Base-by-base conservation (phyloP, 2,329 filamentous ascomycete genomes). In the Pseudogymnoascus sp. region DNA sequence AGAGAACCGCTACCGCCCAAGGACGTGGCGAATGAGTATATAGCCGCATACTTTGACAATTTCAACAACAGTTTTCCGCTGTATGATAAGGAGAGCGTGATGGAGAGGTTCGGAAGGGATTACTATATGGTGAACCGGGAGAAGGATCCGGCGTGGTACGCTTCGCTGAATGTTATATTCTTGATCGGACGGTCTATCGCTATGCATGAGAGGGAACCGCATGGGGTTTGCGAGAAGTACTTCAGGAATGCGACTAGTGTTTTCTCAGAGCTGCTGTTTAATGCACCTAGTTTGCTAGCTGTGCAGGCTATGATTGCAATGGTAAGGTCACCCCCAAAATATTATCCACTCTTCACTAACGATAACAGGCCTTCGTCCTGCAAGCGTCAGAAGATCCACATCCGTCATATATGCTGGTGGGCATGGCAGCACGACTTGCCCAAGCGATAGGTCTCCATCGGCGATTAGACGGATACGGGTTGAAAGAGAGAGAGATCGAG, bases 401-500 rank as follows among this genome's bases (percentile, higher is more conserved):
- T 28, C 63, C 67, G n/a, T 35, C 62, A 19, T 70, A 67, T 35
- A 41, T 66, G 8, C 43, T 70, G n/a, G 60, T 65, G 2, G 61
- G 65, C 22, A 56, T 65, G 53, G 66, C 65, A 35, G 62, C 50
- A 62, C 56, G 64, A 60, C 38, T 68, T 56, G 65, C 68, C 33
- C 62, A 68, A 43, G 62, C 65, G 33, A 46, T 71, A 31, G 69
- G 69, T 19, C 66, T 71, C 24, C 68, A 71, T 53, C 65, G 66
- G 19, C 64, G 63, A 33, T 60, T 67, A 7, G 62, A 65, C 59
- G 63, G 64, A 19, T 66, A 64, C 10, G 64, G 66, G 12, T 61
- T 69, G 43, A 19, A 59, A 26, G 56, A 62, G 8, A 62, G 62
- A 22, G 65, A 68, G 19, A 64, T 66, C 33, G 63, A 69, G 60